Evolutionary conservation across 73 alveolate species (phyloP).

Genomic region (Symbiodinium natans): DNA sequence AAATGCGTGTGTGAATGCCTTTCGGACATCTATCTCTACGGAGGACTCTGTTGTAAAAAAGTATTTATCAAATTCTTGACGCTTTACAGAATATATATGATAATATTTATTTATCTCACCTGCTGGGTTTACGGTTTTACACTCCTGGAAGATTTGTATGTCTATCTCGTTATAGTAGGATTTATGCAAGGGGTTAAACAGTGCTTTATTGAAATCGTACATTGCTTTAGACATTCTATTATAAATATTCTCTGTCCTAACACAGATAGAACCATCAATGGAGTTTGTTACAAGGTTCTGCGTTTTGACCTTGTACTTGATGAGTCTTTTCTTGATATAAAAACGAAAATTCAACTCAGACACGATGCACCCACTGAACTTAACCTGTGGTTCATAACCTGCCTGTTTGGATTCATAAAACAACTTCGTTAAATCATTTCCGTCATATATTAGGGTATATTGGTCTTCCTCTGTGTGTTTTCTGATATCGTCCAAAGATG

Average conservation of each 20-base stretch:
- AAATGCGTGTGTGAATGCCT: not conserved
- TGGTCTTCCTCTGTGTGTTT: not conserved
- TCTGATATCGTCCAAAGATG: not conserved
- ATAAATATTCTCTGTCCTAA: not conserved
- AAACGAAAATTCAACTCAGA: not conserved
- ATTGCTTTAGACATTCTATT: not conserved
- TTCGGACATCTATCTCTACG: too few species aligned
- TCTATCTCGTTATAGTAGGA: not conserved
- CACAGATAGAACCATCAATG: not conserved
- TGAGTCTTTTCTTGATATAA: not conserved
- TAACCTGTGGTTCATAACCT: conserved; percentile 8
- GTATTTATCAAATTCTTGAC: not conserved
- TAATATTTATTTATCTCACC: too few species aligned
- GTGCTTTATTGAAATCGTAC: not conserved
- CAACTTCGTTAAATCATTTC: not conserved
- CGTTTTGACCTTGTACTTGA: not conserved
- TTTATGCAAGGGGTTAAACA: too few species aligned
- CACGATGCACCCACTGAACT: conserved; percentile 5
- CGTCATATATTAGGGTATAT: not conserved
- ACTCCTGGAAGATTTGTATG: not conserved
- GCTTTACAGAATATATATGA: not conserved
- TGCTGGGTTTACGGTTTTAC: not conserved
- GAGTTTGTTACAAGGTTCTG: not conserved
- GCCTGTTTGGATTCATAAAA: conserved; percentile 2
- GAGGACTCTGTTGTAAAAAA: not conserved